A percentile compares a stretch with the other conserved stretches of the same genome.
Conservation (phyloP, 192 early-diverging fungal species). For the Backusella macrospora region DNA sequence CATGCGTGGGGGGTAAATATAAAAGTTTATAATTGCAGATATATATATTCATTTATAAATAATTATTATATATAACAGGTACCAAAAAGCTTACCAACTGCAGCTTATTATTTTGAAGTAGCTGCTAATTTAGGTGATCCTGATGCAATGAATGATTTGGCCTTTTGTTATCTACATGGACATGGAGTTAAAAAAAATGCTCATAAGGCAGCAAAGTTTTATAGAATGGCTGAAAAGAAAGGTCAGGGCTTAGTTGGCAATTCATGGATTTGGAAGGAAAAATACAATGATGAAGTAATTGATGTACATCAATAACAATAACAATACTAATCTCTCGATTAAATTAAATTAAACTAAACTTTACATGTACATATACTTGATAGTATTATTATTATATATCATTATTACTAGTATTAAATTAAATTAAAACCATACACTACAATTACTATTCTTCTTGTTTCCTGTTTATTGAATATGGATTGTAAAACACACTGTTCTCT, state of each 20-base stretch:
- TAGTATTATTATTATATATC: too few relatives aligned
- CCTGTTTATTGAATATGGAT: too few relatives aligned
- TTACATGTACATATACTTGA: neutral
- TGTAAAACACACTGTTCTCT: too few relatives aligned
- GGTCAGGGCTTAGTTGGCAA: conserved; percentile 73
- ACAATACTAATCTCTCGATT: too few relatives aligned
- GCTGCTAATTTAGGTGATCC: conserved; percentile 79
- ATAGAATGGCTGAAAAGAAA: conserved; percentile 69
- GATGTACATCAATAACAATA: neutral
- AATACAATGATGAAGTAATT: conserved; percentile 56
- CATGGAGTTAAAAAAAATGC: conserved; percentile 78
- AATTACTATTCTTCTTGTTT: too few relatives aligned
- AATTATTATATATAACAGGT: conserved; percentile 24
- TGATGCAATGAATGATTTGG: conserved; percentile 78
- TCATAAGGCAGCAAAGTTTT: conserved; percentile 73
- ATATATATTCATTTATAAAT: neutral
- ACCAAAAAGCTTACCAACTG: conserved; percentile 68
- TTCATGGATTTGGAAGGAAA: conserved; percentile 82
- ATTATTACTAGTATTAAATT: too few relatives aligned
- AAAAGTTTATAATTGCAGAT: too few relatives aligned
- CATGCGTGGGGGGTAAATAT: conserved; percentile 75
- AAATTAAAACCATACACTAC: too few relatives aligned
- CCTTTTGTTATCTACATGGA: conserved; percentile 71
- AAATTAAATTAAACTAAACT: too few relatives aligned
- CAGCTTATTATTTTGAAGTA: conserved; percentile 81